Base-by-base conservation (phyloP, 2,329 filamentous ascomycete genomes). In the Diaporthe aspalathi region DNA sequence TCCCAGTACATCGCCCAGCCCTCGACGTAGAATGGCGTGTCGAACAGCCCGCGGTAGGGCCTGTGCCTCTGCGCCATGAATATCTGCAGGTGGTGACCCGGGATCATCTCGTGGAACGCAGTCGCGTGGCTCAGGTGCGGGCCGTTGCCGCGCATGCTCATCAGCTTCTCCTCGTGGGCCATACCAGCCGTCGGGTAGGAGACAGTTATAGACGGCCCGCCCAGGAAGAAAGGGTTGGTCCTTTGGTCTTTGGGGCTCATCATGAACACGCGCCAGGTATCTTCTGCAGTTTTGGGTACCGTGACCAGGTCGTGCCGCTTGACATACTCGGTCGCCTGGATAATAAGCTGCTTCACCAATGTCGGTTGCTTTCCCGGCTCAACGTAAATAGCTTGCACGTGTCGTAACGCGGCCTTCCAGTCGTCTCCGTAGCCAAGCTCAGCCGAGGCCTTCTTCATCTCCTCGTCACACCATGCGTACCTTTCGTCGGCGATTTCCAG, bases 1-100 rank as follows among this genome's bases (percentile, higher is more conserved):
- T 90, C 89, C 88, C 88, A 90, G 76, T 90, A 90, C 74, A 89
- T 83, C 12, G 88, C 85, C 88, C 88, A 90, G 22, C 88, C 88
- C 77, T 90, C 89, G 47, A 88, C 84, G 79, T 84, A 89, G 75
- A 90, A 90, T 0, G 88, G 86, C 1, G 88, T 90, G 38, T 80
- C 78, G 77, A 90, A 90, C 8, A 89, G 75, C 24, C 78, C 77
- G 6, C 88, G 83, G 76, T 90, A 87, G 3, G 83, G 82, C 22
- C 82, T 82, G 71, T 83, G 77, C 8, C 88, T 83, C 17, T 80
- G 77, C 20, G 82, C 84, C 75, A 86, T 81, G 77, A 86, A 84
- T 20, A 85, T 77, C 75, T 90, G 88, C 35, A 89, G 80, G 66
- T 88, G 83, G 73, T 90, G 88, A 0, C 88, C 88, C 0, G 88